Conservation (phyloP, 2,329 filamentous ascomycete genomes). For the Fusarium agapanthi region DNA sequence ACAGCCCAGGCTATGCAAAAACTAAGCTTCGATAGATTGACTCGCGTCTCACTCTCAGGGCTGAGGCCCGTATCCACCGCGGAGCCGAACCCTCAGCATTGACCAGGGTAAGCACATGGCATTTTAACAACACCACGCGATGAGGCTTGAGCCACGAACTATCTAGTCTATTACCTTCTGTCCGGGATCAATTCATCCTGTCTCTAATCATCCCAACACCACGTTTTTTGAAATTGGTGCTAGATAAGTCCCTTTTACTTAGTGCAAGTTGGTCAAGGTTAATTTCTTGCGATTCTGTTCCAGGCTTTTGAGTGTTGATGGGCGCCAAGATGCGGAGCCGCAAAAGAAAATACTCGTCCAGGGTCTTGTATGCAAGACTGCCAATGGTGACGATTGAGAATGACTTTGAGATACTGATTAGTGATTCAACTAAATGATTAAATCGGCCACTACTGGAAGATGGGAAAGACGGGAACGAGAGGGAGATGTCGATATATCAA, state of each 20-base stretch:
- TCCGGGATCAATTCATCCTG: not conserved
- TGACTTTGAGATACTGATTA: not conserved
- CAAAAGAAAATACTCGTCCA: slow-evolving; percentile 11
- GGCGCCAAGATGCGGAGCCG: slow-evolving; percentile 21
- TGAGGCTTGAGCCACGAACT: not conserved
- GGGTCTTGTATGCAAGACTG: not conserved
- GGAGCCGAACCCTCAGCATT: slow-evolving; percentile 18
- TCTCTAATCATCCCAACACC: not conserved
- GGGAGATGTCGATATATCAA: not conserved
- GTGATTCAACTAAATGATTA: not conserved
- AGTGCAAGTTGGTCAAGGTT: not conserved
- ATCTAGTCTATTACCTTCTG: not conserved
- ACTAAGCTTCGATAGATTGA: slow-evolving; percentile 9
- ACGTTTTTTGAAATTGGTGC: slow-evolving; percentile 4
- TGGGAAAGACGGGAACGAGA: not conserved
- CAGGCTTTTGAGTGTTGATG: not conserved
- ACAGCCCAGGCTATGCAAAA: not conserved
- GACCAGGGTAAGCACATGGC: not conserved
- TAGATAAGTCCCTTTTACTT: not conserved
- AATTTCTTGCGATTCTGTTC: not conserved
- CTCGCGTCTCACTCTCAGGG: slow-evolving; percentile 1
- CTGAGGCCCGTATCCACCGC: slow-evolving; percentile 17
- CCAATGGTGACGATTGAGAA: not conserved
- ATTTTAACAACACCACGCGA: not conserved
- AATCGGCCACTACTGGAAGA: accelerated